Percentiles rank a stretch among this genome's conserved stretches.
Conservation (phyloP, 352 stramenopile species). For the Phytophthora melonis region DNA sequence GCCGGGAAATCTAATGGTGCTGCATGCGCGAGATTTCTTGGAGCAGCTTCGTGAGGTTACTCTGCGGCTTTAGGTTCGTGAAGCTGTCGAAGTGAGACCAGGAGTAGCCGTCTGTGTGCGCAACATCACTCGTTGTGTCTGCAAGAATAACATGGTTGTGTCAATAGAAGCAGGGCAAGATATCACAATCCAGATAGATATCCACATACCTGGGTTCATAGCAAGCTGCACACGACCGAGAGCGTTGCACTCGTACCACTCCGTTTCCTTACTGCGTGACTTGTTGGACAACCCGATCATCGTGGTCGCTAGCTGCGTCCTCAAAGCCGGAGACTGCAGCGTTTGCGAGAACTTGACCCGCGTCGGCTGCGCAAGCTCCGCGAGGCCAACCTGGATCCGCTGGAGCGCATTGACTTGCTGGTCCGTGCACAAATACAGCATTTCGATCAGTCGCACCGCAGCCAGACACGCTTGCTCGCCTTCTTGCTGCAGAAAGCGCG, state of each 20-base stretch:
- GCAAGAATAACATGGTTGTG: slow-evolving; percentile 10
- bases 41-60: slow-evolving; percentile 56
- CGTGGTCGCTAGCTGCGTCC: slow-evolving; percentile 65
- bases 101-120: slow-evolving; percentile 77
- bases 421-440: slow-evolving; percentile 80
- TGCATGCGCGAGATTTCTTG: slow-evolving; percentile 77
- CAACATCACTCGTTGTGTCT: slow-evolving; percentile 52
- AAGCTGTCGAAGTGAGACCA: slow-evolving; percentile 86
- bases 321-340: slow-evolving; percentile 70
- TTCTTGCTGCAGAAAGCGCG: slow-evolving; percentile 54
- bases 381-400: slow-evolving; percentile 66
- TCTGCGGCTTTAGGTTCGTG: slow-evolving; percentile 52
- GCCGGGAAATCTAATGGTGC: slow-evolving; percentile 39
- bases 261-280: slow-evolving; percentile 76
- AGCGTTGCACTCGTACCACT: slow-evolving; percentile 86
- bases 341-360: slow-evolving; percentile 68
- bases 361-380: slow-evolving; percentile 60
- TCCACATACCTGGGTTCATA: slow-evolving; percentile 57
- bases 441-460: slow-evolving; percentile 77
- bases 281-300: slow-evolving; percentile 82
- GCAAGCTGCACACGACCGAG: slow-evolving; percentile 64
- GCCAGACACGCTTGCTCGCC: slow-evolving; percentile 71
- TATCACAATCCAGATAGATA: too few relatives aligned
- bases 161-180: not conserved
- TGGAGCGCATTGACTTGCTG: slow-evolving; percentile 81